Base-by-base conservation (phyloP, 2,329 filamentous ascomycete species). In the Plectosphaerella cucumerina region DNA sequence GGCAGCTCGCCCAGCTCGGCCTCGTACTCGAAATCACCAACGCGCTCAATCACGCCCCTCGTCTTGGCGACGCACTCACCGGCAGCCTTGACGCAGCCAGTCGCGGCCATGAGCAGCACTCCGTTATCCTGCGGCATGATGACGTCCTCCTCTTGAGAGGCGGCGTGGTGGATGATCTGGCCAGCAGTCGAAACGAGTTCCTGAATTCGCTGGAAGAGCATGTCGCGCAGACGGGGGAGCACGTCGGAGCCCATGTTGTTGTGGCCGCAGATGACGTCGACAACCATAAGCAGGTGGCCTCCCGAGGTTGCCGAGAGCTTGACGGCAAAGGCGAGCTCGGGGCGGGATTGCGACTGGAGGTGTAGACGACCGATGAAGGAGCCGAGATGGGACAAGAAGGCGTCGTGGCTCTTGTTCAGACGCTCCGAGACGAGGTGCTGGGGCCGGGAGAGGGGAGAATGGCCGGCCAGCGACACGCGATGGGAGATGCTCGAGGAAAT, bases 351-450 rank as follows among this genome's bases (percentile, higher is more conserved):
- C n/a, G 92, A 94, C 65, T 97, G 91, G 53, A 97, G 77, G 67
- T 97, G 90, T 50, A 97, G 79, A 35, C 84, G 78, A 15, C 94
- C 94, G 65, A 97, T 93, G 66, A 97, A 96, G 5, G 90, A 95
- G 47, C 90, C 93, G 48, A 99, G 82, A 63, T 92, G 88, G 6
- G 92, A 94, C 49, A 99, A 74, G 62, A 97, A 96, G 8, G 82
- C 83, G 70, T 97, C 92, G 70, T 97, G 91, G 47, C 85, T 88
- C 47, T 81, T 76, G 61, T 84, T 87, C 46, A 97, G 80, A 59
- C 86, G 86, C 66, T 92, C 88, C 2, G 92, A 96, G 33, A 94
- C 89, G 53, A 97, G 77, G 60, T 89, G 87, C 54, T 85, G 81
- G 55, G 85, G 82, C 55, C 80, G 78, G 33, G 79, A 78, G 34